A percentile compares a stretch with the other conserved stretches of the same genome.
Evolutionary conservation across 2,329 filamentous ascomycete species (phyloP).

Genomic region (Cercospora sesami): DNA sequence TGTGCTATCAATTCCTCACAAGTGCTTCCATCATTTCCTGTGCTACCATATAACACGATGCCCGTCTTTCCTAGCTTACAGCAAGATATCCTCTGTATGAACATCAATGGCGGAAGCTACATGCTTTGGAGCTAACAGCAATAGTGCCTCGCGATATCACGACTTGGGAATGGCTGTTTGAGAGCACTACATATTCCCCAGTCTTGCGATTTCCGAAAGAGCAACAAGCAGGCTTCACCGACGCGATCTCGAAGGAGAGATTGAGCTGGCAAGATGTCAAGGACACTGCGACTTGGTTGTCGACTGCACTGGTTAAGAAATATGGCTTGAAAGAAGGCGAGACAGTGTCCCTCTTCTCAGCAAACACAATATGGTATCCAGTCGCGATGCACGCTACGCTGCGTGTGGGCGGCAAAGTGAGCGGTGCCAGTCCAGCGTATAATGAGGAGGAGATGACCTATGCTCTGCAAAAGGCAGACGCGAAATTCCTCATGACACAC

Average conservation of each 20-base stretch:
- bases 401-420: conserved; percentile 58
- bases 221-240: conserved; percentile 55
- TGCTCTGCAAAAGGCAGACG: conserved; percentile 58
- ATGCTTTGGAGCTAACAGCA: conserved; percentile 4
- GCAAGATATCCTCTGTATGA: conserved; percentile 30
- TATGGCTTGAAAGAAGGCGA: conserved; percentile 57
- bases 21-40: not conserved
- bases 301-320: conserved; percentile 59
- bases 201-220: conserved; percentile 42
- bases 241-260: conserved; percentile 60
- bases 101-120: not conserved
- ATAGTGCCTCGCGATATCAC: conserved; percentile 56
- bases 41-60: conserved; percentile 11
- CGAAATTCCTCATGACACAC: conserved; percentile 60
- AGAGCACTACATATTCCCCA: conserved; percentile 54
- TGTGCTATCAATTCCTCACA: not conserved
- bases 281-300: conserved; percentile 58
- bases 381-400: conserved; percentile 61
- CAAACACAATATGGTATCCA: conserved; percentile 68
- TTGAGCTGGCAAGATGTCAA: conserved; percentile 61
- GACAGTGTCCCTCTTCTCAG: conserved; percentile 61
- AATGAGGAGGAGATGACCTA: conserved; percentile 68
- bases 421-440: conserved; percentile 65
- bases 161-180: conserved; percentile 64
- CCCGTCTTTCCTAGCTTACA: conserved; percentile 28